Evolutionary conservation across 495 filamentous ascomycete species (phyloP), one percentile per base, ranked within the genome.

Genomic region (Penicillium soppii): DNA sequence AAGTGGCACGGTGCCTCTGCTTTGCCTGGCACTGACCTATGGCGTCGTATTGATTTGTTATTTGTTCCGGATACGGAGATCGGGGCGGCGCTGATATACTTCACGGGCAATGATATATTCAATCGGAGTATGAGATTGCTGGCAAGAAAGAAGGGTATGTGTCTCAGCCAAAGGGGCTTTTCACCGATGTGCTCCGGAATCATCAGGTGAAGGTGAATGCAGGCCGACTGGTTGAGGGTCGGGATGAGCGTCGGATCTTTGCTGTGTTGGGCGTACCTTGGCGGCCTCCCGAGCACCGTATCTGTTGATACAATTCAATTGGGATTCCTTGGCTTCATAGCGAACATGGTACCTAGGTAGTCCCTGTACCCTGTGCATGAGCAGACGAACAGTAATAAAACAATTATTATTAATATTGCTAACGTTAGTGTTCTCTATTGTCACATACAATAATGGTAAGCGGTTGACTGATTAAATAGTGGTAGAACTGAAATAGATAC

Each of bases 31-130:
- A 67, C 53, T 26, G 56, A 70, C 0, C 56, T 82, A 4, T 95
- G 90, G 91, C 80, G 91, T 19, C 80, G 91, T 2, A 87, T 96
- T 51, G 94, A 98, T 63, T 81, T 97, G 23, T 75, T 98, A 0
- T 78, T 96, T 13, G 94, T 96, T 10, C 91, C 91, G 0, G 82
- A 84, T 53, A 75, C 79, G 0, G 85, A 96, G 69, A 74, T 92
- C 33, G 94, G 94, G 3, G 94, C 94, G 1, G 92, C 94, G 1
- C 63, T 97, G 60, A 80, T 98, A 43, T 98, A 98, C 61, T 98
- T 97, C 57, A 97, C 94, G 0, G 94, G 94, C 1, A 95, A 96
- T 58, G 92, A 96, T 61, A 91, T 97, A 42, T 98, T 98, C 73
- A 98, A 98, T 59, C 77, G 92, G 23, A 94, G 89, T 48, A 81